Conservation (phyloP, 1,284 basidiomycete species). For the Tylopilus sp. region DNA sequence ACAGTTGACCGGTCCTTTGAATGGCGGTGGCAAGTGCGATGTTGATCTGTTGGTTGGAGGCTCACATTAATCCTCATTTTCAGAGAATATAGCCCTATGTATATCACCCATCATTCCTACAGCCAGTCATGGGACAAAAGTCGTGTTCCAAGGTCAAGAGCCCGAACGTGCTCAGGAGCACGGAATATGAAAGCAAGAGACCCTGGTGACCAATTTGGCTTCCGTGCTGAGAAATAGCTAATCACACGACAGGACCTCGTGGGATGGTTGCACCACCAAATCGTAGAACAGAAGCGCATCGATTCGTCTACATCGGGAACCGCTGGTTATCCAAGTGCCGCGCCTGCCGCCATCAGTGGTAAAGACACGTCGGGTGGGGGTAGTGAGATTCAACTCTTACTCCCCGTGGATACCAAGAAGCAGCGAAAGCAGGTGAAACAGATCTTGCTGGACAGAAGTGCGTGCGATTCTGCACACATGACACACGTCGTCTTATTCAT, state of each 20-base stretch:
- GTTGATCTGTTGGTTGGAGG: too few relatives aligned
- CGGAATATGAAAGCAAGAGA: constrained; percentile 74
- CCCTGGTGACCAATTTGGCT: not conserved
- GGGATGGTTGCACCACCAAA: constrained; percentile 77
- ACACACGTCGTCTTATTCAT: constrained; percentile 9
- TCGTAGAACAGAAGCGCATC: constrained; percentile 81
- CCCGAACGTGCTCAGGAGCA: constrained; percentile 77
- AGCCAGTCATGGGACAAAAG: too few relatives aligned
- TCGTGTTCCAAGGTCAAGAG: constrained; percentile 89
- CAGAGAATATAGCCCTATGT: too few relatives aligned
- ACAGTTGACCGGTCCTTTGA: too few relatives aligned
- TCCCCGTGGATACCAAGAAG: constrained; percentile 78
- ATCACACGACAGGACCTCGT: constrained; percentile 80
- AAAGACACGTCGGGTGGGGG: constrained; percentile 54
- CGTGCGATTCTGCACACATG: not conserved
- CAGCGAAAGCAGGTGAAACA: constrained; percentile 78
- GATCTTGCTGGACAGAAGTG: constrained; percentile 76
- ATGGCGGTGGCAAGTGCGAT: too few relatives aligned
- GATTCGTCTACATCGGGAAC: constrained; percentile 73
- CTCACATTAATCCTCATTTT: too few relatives aligned
- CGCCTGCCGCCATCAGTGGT: constrained; percentile 39
- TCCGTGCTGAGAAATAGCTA: constrained; percentile 35
- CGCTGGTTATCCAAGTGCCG: constrained; percentile 50
- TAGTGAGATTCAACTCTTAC: constrained; percentile 68
- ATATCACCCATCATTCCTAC: too few relatives aligned